Conservation (phyloP, 345 rosid species). For the Eucalyptus polybractea region DNA sequence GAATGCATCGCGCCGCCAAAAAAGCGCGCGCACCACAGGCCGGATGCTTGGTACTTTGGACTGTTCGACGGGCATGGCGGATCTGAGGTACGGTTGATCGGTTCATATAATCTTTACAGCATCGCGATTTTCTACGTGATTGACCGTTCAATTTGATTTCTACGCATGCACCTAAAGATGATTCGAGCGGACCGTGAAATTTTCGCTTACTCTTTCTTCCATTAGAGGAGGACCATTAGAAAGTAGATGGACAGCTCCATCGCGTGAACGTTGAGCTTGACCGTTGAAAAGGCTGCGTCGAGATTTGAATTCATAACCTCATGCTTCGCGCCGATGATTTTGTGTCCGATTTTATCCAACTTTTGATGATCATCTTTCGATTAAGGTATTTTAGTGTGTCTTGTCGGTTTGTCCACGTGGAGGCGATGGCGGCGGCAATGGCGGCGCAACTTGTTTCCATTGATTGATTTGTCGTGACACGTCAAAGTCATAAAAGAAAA, state of each 20-base stretch:
- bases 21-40: not conserved
- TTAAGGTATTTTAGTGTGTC: not conserved
- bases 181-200: not conserved
- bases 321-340: not conserved
- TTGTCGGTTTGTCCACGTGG: not conserved
- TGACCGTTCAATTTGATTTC: not conserved
- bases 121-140: not conserved
- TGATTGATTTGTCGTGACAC: not conserved
- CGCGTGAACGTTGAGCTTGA: not conserved
- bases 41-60: not conserved
- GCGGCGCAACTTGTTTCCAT: not conserved
- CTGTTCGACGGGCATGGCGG: not conserved
- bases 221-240: not conserved
- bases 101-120: not conserved
- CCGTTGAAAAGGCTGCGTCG: not conserved
- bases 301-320: not conserved
- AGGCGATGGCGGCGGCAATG: not conserved
- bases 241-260: not conserved
- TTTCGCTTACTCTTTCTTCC: not conserved
- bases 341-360: not conserved
- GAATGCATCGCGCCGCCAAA: not conserved
- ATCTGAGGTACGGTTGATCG: not conserved
- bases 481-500: rapidly evolving
- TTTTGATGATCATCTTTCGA: not conserved
- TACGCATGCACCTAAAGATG: not conserved